Evolutionary conservation across 768 basidiomycete genomes (phyloP).

Genomic region (Pisolithus marmoratus): DNA sequence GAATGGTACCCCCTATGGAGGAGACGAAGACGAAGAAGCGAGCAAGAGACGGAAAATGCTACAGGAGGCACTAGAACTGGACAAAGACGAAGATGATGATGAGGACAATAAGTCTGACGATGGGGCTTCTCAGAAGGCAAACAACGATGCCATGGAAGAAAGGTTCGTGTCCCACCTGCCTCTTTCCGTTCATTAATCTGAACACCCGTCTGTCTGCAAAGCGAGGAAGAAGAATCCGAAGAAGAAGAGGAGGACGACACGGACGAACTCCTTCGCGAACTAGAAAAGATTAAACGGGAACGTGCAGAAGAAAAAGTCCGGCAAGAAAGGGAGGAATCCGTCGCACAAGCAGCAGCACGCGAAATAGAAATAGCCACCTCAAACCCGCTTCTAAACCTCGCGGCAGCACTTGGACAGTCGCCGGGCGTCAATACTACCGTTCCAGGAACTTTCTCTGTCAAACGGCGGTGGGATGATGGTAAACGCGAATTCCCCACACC

Average conservation of each 20-base stretch:
- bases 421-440: slow-evolving; percentile 69
- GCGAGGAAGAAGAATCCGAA: slow-evolving; percentile 46
- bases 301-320: slow-evolving; percentile 89
- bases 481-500: slow-evolving; percentile 18
- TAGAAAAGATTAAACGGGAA: slow-evolving; percentile 98
- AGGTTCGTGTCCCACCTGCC: slow-evolving; percentile 31
- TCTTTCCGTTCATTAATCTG: neutral
- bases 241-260: slow-evolving; percentile 91
- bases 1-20: slow-evolving; percentile 27
- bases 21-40: slow-evolving; percentile 55
- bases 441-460: slow-evolving; percentile 85
- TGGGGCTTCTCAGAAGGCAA: slow-evolving; percentile 12
- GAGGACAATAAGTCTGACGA: slow-evolving; percentile 32
- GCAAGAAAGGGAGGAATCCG: slow-evolving; percentile 71
- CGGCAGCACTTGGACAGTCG: slow-evolving; percentile 79
- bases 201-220: slow-evolving; percentile 7
- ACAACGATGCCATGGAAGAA: slow-evolving; percentile 40
- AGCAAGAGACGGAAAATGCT: slow-evolving; percentile 85
- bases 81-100: slow-evolving; percentile 85
- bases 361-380: slow-evolving; percentile 82
- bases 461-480: slow-evolving; percentile 96
- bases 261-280: slow-evolving; percentile 87
- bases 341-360: slow-evolving; percentile 49
- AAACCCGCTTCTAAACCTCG: slow-evolving; percentile 87
- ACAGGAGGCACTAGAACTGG: slow-evolving; percentile 80